Evolutionary conservation across 2,329 filamentous ascomycete species (phyloP), one percentile per base, ranked within the genome.

Genomic region (Fusarium setosum): DNA sequence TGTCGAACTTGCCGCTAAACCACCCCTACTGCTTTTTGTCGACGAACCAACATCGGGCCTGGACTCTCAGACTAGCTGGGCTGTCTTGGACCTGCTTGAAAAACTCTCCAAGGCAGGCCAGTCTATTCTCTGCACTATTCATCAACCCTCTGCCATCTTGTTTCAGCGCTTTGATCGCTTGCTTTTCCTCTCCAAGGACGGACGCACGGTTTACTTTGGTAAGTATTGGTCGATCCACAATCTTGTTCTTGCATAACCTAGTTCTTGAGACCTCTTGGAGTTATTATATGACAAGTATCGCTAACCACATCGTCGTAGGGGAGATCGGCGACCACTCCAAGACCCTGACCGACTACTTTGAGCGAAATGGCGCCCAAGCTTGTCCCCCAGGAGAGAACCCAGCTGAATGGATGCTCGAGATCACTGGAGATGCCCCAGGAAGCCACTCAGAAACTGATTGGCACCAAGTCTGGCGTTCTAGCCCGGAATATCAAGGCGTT

Each of bases 371-470:
- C 12, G 87, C 83, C 2, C 79, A 81, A 1, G 73, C 80, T 37
- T 86, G 86, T 24, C 79, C 81, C 1, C 66, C 78, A 3, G 83
- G 83, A 13, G 86, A 86, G 6, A 92, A 92, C 61, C 89, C 89
- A 1, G 89, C 89, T 0, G 89, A 92, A 71, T 90, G 86, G 78
- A 91, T 92, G 87, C 81, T 92, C 4, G 74, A 80, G 20, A 76
- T 77, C 15, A 76, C 77, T 35, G 73, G 74, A 2, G 75, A 71
- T 6, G 83, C 88, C 57, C 82, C 85, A 21, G 80, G 83, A 20
- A 81, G 82, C 18, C 87, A 75, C 5, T 74, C 75, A 0, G 74
- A 79, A 8, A 64, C 75, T 2, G 81, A 85, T 21, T 78, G 76
- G 76, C 70, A 65, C 31, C 69, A 71, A 18, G 68, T 73, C 5